Evolutionary conservation across 352 stramenopile genomes (phyloP), one percentile per base, ranked within the genome.

Genomic region (Phytopythium helicoides): DNA sequence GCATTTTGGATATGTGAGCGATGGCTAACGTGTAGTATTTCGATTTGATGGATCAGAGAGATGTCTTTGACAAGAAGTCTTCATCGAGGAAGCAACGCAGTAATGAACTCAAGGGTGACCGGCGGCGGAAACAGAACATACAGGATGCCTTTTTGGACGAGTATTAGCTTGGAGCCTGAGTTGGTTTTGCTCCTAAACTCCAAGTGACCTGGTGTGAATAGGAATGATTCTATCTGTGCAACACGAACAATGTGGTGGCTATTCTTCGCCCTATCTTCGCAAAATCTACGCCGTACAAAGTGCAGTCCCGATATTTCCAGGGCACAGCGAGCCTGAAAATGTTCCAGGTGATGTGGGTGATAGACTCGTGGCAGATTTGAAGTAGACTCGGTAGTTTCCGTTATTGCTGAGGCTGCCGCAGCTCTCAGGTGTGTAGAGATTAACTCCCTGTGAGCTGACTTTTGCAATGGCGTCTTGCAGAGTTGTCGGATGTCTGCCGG

Each of bases 31-130:
- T 35, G 21, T 59, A 23, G 33, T 12, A 6, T 12, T 18, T 9
- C 31, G 19, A 28, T 22, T 3, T 60, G 7, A 53, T 41, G 5
- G 31, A 39, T 21, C 51, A 91, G 80, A 71, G 81, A 35, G 79
- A 87, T 53, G 60, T 91, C 11, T 92, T 94, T 38, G 70, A 92
- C 59, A 94, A 94, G 53, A 90, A 92, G 34, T 92, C 81, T 23
- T 56, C 66, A 15, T 76, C 75, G 23, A 71, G 73, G 40, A 94
- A 92, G 65, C 77, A 87, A 52, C 76, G 77, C 35, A 89, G 75
- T 64, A 94, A 92, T 52, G 76, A 89, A 41, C 64, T 91, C 22
- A 94, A 92, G 55, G 73, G 64, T 44, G 81, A 94, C 25, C 76
- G 81, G 38, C 73, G 73, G 64, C 73, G 79, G 41, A 94, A 94